A percentile compares a stretch with the other conserved stretches of the same genome.
These are phyloP conservation scores for Trichosporon faecale DNA, from an alignment of 1,284 basidiomycete genomes.

Conservation along the genomic window DNA sequence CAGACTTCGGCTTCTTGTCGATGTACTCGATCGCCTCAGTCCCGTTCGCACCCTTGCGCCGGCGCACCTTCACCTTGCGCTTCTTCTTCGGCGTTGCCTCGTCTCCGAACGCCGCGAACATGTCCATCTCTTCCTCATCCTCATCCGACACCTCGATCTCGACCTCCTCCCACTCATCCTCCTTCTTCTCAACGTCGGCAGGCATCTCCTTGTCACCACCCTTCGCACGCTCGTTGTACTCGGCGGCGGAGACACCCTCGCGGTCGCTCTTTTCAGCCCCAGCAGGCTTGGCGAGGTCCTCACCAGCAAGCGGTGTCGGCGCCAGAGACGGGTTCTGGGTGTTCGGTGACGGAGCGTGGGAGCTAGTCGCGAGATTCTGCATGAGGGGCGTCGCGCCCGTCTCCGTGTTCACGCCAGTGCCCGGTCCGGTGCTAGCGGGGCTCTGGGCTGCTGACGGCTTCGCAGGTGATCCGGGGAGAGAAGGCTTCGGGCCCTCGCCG, in stretches of 20 bases:
- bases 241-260: constrained; percentile 66
- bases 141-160: constrained; percentile 60
- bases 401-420: constrained; percentile 35
- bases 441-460: constrained; percentile 29
- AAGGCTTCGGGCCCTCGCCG: constrained; percentile 19
- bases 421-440: constrained; percentile 36
- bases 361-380: constrained; percentile 34
- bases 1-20: constrained; percentile 58
- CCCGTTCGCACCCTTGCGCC: constrained; percentile 59
- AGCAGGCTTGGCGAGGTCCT: constrained; percentile 40
- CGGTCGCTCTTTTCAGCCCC: neutral
- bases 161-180: constrained; percentile 57
- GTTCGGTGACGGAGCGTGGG: constrained; percentile 31
- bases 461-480: constrained; percentile 22
- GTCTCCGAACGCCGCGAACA: constrained; percentile 71
- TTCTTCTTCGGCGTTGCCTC: constrained; percentile 59
- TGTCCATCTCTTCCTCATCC: constrained; percentile 74
- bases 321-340: constrained; percentile 35
- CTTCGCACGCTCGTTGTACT: constrained; percentile 79
- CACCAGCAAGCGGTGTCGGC: constrained; percentile 41
- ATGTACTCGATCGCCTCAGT: constrained; percentile 79
- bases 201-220: constrained; percentile 55
- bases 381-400: constrained; percentile 41
- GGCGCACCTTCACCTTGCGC: constrained; percentile 53
- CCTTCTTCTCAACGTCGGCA: constrained; percentile 9